Evolutionary conservation across 176 grass and related monocot genomes (phyloP).

Genomic region (Bonia amplexicaulis): DNA sequence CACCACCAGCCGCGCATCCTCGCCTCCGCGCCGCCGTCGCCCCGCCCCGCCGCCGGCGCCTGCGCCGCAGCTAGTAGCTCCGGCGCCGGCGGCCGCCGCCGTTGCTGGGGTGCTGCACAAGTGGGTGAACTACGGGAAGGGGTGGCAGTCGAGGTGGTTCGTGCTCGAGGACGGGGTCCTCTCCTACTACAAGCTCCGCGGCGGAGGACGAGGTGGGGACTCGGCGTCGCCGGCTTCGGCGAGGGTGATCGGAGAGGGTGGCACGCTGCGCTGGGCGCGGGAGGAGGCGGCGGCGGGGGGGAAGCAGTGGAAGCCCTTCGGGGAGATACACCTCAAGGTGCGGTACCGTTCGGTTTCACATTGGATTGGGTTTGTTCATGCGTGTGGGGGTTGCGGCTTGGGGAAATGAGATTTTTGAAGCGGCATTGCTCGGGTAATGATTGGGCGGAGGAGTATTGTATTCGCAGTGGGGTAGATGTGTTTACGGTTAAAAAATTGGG

Average conservation of each 20-base stretch:
- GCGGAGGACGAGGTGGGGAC: slow-evolving; percentile 30
- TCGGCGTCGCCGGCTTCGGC: slow-evolving; percentile 21
- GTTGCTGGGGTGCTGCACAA: slow-evolving; percentile 78
- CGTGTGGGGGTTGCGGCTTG: neutral
- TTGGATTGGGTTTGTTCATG: slow-evolving; percentile 16
- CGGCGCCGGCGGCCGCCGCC: neutral
- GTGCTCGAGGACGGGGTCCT: slow-evolving; percentile 82
- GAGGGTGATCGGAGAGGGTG: slow-evolving; percentile 71
- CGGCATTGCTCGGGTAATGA: slow-evolving; percentile 37
- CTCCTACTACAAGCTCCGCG: slow-evolving; percentile 86
- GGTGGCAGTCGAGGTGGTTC: slow-evolving; percentile 85
- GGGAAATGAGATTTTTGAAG: slow-evolving; percentile 17
- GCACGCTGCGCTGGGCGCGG: slow-evolving; percentile 13
- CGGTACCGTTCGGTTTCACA: slow-evolving; percentile 4
- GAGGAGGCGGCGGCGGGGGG: slow-evolving; percentile 30
- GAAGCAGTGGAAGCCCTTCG: slow-evolving; percentile 82
- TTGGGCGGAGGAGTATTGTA: slow-evolving; percentile 35
- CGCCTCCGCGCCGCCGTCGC: neutral
- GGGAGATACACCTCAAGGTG: slow-evolving; percentile 97
- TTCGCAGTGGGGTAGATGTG: slow-evolving; percentile 20
- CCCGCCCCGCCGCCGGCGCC: neutral
- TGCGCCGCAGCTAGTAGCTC: neutral
- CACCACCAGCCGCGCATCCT: slow-evolving; percentile 7
- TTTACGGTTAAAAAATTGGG: neutral
- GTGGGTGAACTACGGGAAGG: slow-evolving; percentile 97